Evolutionary conservation across 768 basidiomycete species (phyloP), one percentile per base, ranked within the genome.

Genomic region (Mycena leptocephala): DNA sequence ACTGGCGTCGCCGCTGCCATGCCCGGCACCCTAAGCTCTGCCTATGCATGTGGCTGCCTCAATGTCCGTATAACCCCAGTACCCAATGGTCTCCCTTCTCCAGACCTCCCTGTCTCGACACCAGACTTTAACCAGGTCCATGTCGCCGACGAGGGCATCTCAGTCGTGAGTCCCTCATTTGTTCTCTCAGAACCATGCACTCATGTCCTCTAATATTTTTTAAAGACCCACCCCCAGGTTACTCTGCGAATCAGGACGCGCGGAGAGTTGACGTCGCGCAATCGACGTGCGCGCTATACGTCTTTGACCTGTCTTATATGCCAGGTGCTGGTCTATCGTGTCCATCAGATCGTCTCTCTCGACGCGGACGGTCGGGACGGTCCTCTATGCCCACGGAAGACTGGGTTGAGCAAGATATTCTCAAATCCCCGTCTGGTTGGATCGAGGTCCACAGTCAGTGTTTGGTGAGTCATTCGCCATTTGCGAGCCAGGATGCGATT

Each of bases 291-390:
- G 75, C 93, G 93, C 85, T 92, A 89, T 78, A 92, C 90, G 20
- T 89, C 92, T 2, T 83, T 96, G 79, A 92, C 89, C 37, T 96
- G 95, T 84, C 88, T 96, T 24, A 83, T 93, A 43, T 96, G 95
- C 85, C 88, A 90, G 66, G 84, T 90, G 14, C 81, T 88, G 46
- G 90, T 90, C 41, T 96, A 96, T 86, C 94, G 95, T 61, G 92
- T 95, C 33, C 85, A 87, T 76, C 94, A 95, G 79, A 84, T 87
- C 35, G 88, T 93, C 65, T 86, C 91, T 48, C 83, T 85, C 61
- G 93, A 93, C 68, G 83, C 91, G 9, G 92, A 93, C 74, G 87
- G 88, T 18, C 89, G 89, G 62, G 93, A 93, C 68, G 92, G 93
- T 10, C 90, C 92, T 4, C 84, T 20, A 84, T 95, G 62, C 94